Base-by-base conservation (phyloP, 495 filamentous ascomycete species). In the Penicillium odoratum region DNA sequence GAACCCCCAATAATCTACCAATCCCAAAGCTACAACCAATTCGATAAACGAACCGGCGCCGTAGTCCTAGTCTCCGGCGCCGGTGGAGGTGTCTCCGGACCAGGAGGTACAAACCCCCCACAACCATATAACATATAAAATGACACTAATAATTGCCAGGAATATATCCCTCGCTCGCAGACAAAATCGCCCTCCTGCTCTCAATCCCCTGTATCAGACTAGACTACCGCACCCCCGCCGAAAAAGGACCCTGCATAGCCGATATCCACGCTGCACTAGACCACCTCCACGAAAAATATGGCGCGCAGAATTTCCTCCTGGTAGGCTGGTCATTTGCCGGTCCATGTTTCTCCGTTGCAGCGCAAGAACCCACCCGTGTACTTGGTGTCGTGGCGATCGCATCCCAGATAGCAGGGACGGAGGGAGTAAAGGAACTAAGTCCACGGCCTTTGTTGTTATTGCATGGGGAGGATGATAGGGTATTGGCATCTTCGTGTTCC, bases 321-420 rank as follows among this genome's bases (percentile, higher is more conserved):
- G 66, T 78, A 1, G 77, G 77, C 18, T 80, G 77, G 76, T 77
- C 70, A 10, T 80, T 79, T 47, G 74, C 7, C 31, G 31, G 38
- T 16, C 38, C 38, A 0, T 40, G 38, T 4, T 40, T 55, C 52
- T 47, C 29, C 3, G 29, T 55, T 30, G 52, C 52, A 4, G 52
- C 52, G n/a, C 26, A 33, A 1, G 52, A 55, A 26, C 42, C 30
- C 4, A 11, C 4, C 29, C 52, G 52, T 16, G 52, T 55, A 0
- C 28, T 15, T 0, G 52, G 52, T 2, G 52, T 55, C 1, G 52
- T 44, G 26, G 45, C 52, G 0, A 36, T 55, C 28, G 52, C 52
- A 3, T 55, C 52, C 40, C 52, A 55, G 30, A 46, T 44, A 6
- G 52, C 52, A 3, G 21, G 28, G 8, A 55, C 52, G 10, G 42